Conservation (phyloP, 2,329 filamentous ascomycete genomes). For the Ascochyta pisi region DNA sequence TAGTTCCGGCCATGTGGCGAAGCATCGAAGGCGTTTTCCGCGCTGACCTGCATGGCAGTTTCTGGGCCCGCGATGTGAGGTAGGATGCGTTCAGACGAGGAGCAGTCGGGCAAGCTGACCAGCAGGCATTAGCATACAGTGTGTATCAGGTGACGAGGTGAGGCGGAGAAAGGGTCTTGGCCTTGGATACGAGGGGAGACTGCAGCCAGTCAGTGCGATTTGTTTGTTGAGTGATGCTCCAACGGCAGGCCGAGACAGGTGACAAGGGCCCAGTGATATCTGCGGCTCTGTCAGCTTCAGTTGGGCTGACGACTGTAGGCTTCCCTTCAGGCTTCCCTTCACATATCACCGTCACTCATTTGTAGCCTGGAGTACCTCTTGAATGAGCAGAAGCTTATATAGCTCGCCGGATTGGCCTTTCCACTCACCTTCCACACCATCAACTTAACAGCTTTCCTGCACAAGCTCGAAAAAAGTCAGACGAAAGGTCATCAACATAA, state of each 20-base stretch:
- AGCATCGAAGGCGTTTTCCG: constrained; percentile 31
- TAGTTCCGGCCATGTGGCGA: constrained; percentile 35
- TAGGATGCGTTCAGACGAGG: constrained; percentile 24
- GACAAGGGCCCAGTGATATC: constrained; percentile 27
- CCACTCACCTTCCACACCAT: constrained; percentile 3
- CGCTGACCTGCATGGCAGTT: constrained; percentile 22
- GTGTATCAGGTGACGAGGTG: constrained; percentile 34
- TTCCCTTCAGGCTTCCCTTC: constrained; percentile 1
- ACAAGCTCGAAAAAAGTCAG: neutral
- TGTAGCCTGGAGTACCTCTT: constrained; percentile 2
- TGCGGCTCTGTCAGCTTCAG: constrained; percentile 43
- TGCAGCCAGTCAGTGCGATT: constrained; percentile 24
- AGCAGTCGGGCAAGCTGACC: constrained; percentile 33
- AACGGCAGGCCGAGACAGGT: constrained; percentile 16
- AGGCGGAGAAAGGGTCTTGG: constrained; percentile 22
- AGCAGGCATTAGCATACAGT: constrained; percentile 26
- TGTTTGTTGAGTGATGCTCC: constrained; percentile 13
- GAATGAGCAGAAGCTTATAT: constrained; percentile 8
- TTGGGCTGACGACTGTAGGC: constrained; percentile 10
- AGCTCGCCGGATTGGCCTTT: constrained; percentile 1
- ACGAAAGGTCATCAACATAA: neutral
- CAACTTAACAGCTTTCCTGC: neutral
- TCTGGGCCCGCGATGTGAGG: constrained; percentile 29
- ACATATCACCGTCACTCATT: constrained; percentile 4
- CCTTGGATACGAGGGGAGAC: constrained; percentile 28